Percentiles rank a stretch among this genome's conserved stretches.
phyloP scores from a whole-genome alignment of 495 filamentous ascomycete species.

The Tuber indicum region DNA sequence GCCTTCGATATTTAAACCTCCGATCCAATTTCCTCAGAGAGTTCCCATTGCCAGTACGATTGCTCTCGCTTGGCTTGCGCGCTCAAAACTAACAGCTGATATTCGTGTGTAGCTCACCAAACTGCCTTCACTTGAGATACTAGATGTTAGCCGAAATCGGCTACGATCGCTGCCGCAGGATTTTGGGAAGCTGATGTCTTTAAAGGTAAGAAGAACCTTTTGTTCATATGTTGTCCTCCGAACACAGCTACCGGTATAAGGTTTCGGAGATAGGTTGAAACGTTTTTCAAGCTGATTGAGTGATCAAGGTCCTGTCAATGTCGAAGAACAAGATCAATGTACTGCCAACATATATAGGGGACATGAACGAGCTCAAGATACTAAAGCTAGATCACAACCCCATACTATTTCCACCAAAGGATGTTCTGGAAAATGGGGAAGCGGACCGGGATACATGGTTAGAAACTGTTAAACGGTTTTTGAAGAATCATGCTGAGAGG shows the following conservation, averaged over 20 bases:
- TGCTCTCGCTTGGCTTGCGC: constrained; percentile 14
- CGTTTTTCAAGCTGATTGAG: constrained; percentile 8
- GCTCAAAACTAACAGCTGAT: constrained; percentile 23
- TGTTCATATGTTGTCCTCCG: constrained; percentile 4
- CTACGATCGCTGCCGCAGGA: constrained; percentile 69
- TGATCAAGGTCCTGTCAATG: constrained; percentile 60
- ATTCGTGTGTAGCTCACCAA: constrained; percentile 50
- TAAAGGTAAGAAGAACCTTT: constrained; percentile 45
- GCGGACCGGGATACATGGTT: constrained; percentile 35
- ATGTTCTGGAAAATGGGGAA: constrained; percentile 48
- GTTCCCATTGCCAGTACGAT: constrained; percentile 74
- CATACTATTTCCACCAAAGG: constrained; percentile 60
- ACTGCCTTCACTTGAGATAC: constrained; percentile 77
- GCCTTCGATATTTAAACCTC: constrained; percentile 91
- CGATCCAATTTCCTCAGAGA: constrained; percentile 78
- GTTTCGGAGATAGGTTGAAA: not conserved
- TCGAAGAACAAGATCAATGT: constrained; percentile 79
- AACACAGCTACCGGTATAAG: constrained; percentile 8
- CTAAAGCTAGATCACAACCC: constrained; percentile 85
- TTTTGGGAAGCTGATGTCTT: constrained; percentile 61
- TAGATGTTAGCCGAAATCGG: constrained; percentile 83
- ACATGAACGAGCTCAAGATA: constrained; percentile 81
- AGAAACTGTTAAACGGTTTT: constrained; percentile 63
- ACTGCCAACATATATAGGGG: constrained; percentile 72
- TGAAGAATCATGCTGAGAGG: constrained; percentile 57